Conservation (phyloP, 148 eudicot species). For the Vaccinium macrocarpon region DNA sequence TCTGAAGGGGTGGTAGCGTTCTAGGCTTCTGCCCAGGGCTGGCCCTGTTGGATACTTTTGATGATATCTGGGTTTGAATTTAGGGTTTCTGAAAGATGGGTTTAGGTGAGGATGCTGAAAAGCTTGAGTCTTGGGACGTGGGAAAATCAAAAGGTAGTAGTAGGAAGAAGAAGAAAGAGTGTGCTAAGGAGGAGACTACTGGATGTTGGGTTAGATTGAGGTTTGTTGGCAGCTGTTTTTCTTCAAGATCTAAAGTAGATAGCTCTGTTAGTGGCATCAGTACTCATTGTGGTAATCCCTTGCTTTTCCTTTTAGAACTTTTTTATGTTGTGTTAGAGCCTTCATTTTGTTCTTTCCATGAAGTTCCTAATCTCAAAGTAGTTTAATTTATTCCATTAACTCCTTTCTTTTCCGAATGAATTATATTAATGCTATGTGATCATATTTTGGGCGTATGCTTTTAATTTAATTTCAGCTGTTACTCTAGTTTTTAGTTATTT, state of each 20-base stretch:
- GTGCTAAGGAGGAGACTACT: constrained; percentile 40
- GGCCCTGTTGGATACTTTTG: constrained; percentile 18
- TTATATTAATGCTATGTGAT: not conserved
- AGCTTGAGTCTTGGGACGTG: constrained; percentile 60
- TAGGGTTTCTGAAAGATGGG: constrained; percentile 56
- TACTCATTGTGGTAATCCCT: constrained; percentile 49
- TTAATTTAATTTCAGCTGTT: not conserved
- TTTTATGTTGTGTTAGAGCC: not conserved
- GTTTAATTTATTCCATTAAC: constrained; percentile 7
- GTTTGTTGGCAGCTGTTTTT: constrained; percentile 72
- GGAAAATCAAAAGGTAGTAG: constrained; percentile 48
- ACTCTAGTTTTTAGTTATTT: too few relatives aligned
- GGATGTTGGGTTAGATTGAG: constrained; percentile 89
- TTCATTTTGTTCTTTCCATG: too few relatives aligned
- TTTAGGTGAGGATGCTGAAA: constrained; percentile 45
- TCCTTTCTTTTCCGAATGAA: constrained; percentile 25
- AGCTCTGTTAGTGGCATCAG: constrained; percentile 74
- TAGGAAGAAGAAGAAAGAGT: constrained; percentile 38
- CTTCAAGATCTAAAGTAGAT: constrained; percentile 98
- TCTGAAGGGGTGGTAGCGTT: not conserved
- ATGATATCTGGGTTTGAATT: constrained; percentile 41
- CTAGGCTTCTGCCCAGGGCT: not conserved
- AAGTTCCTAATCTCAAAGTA: too few relatives aligned
- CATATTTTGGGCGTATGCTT: not conserved
- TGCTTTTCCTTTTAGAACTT: constrained; percentile 7